These are phyloP conservation scores for Rhododendron molle DNA, from an alignment of 148 eudicot species.

Conservation along the genomic window DNA sequence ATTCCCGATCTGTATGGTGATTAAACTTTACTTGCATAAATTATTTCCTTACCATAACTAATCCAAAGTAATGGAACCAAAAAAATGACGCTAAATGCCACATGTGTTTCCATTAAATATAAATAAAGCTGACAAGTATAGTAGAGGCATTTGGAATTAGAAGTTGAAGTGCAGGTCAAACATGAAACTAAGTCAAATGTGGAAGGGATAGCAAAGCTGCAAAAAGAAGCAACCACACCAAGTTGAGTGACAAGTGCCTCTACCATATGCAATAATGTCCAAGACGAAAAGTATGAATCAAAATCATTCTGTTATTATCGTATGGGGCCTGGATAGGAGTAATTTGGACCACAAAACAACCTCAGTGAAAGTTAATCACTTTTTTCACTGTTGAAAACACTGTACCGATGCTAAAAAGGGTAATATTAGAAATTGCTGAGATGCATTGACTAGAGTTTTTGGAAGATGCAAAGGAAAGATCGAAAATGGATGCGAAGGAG, in stretches of 20 bases:
- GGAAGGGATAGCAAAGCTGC: not conserved
- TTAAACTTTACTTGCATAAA: not conserved
- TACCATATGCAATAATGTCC: not conserved
- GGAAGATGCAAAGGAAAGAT: too few relatives aligned
- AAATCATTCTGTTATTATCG: too few relatives aligned
- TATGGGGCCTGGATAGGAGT: too few relatives aligned
- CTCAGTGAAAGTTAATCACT: too few relatives aligned
- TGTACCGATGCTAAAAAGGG: too few relatives aligned
- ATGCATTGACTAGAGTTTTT: too few relatives aligned
- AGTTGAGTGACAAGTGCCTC: not conserved
- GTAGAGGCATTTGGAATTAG: not conserved
- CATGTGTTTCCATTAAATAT: not conserved
- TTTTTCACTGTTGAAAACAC: too few relatives aligned
- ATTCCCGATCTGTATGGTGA: slow-evolving; percentile 16
- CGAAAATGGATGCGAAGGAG: too few relatives aligned
- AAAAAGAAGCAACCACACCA: not conserved
- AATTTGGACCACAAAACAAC: too few relatives aligned
- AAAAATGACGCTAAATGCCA: not conserved
- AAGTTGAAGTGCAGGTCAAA: not conserved
- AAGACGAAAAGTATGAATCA: not conserved
- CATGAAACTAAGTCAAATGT: not conserved
- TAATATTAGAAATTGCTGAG: too few relatives aligned
- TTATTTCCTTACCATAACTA: not conserved
- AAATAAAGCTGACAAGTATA: not conserved
- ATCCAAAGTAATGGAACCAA: not conserved